Base-by-base conservation (phyloP, 2,329 filamentous ascomycete genomes). In the Colletotrichum musicola region DNA sequence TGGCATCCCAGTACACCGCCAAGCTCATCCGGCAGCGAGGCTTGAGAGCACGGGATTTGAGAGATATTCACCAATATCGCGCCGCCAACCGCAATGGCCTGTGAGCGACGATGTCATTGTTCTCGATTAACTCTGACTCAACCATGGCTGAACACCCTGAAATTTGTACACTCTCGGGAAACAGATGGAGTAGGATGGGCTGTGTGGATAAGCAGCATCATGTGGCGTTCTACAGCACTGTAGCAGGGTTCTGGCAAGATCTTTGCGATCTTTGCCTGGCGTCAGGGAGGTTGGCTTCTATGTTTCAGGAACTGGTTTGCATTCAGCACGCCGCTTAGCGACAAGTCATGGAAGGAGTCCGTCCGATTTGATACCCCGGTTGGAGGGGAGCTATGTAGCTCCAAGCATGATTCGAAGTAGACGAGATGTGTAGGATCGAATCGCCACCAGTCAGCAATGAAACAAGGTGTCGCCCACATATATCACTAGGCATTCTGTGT, bases 31-130 rank as follows among this genome's bases (percentile, higher is more conserved):
- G 35, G 22, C 30, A 12, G 38, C 16, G 25, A 38, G 25, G 16
- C 18, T 35, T 4, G 56, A 59, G 4, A 56, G 46, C 5, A 49
- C 35, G 13, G 54, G 42, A 13, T 51, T 53, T 64, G 64, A 64
- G 62, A 70, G 44, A 49, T 70, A 75, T 46, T 49, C 54, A 18
- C 67, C 71, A 46, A 64, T 71, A 20, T 71, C 66, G 4, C 62
- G 64, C 47, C n/a, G 60, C 42, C 71, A 66, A 56, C 69, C 69
- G 12, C 69, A 72, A 51, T 73, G 73, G 58, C 70, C 71, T 27
- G 72, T 69, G 56, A 71, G 71, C 12, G 76, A 76, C 35, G 70
- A 78, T 44, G 72, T 78, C 46, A 76, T 78, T 69, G 75, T 78
- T 46, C 74, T 78, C 46, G 77, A 78, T 49, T 78, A 61, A 77